phyloP scores from a whole-genome alignment of 805 yeast genomes.

The Scheffersomyces lignosus region DNA sequence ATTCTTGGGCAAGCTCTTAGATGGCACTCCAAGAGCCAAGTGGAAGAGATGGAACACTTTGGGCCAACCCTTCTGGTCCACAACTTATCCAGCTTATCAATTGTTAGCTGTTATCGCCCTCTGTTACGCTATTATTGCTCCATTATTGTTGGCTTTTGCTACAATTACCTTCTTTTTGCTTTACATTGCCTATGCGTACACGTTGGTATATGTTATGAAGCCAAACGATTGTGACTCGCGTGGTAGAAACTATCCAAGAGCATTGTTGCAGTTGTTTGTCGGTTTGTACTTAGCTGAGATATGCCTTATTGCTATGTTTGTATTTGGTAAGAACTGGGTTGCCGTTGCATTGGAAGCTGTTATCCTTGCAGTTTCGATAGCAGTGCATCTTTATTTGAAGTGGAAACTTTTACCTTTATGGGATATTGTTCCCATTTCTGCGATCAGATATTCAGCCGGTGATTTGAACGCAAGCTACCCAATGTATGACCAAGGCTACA shows the following conservation, averaged over 20 bases:
- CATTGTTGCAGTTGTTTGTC: slow-evolving; percentile 69
- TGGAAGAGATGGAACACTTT: slow-evolving; percentile 75
- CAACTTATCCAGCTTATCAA: slow-evolving; percentile 75
- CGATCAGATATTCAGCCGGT: slow-evolving; percentile 48
- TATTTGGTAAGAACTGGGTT: slow-evolving; percentile 78
- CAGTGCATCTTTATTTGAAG: slow-evolving; percentile 58
- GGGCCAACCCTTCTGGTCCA: slow-evolving; percentile 76
- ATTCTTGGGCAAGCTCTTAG: slow-evolving; percentile 68
- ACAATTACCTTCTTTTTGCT: slow-evolving; percentile 55
- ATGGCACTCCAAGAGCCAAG: slow-evolving; percentile 87
- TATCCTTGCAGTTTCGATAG: slow-evolving; percentile 56
- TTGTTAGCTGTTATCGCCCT: slow-evolving; percentile 71
- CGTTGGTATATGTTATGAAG: slow-evolving; percentile 60
- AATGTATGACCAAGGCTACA: slow-evolving; percentile 59
- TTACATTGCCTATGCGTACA: slow-evolving; percentile 63
- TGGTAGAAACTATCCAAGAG: slow-evolving; percentile 73
- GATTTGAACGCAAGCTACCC: slow-evolving; percentile 54
- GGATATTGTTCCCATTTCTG: slow-evolving; percentile 71
- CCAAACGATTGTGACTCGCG: slow-evolving; percentile 59
- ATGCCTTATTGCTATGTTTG: slow-evolving; percentile 68
- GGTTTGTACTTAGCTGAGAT: slow-evolving; percentile 72
- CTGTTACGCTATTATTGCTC: slow-evolving; percentile 77
- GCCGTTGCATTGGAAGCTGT: slow-evolving; percentile 69
- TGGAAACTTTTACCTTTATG: slow-evolving; percentile 60
- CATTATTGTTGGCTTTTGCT: slow-evolving; percentile 69